A percentile compares a stretch with the other conserved stretches of the same genome.
Conservation (phyloP, 108 stramenopile species). For the Skeletonema costatum region DNA sequence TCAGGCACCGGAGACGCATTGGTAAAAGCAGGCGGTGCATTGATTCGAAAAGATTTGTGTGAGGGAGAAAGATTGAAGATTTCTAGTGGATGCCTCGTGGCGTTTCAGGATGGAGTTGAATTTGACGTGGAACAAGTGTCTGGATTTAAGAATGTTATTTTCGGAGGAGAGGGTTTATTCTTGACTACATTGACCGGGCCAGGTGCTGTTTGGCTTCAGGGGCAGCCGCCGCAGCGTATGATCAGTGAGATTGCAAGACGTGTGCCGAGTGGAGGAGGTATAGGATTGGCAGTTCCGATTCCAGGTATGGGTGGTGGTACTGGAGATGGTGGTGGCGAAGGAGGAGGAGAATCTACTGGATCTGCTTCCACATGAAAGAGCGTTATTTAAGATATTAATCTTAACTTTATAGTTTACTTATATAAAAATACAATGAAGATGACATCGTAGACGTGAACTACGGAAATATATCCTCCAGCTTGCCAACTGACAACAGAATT, state of each 20-base stretch:
- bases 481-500: constrained; percentile 52
- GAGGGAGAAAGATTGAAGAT: constrained; percentile 82
- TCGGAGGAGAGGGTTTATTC: constrained; percentile 91
- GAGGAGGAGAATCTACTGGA: constrained; percentile 11
- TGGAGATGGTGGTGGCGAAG: constrained; percentile 32
- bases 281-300: constrained; percentile 60
- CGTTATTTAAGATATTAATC: background rate
- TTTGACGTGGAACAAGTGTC: constrained; percentile 83
- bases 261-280: constrained; percentile 70
- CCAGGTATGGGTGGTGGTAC: constrained; percentile 56
- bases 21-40: constrained; percentile 82
- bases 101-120: constrained; percentile 69
- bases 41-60: constrained; percentile 60
- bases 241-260: constrained; percentile 86
- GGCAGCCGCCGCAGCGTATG: constrained; percentile 92
- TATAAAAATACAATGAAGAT: background rate
- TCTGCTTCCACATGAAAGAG: background rate
- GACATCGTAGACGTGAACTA: constrained; percentile 13
- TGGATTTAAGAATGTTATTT: constrained; percentile 88
- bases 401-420: background rate
- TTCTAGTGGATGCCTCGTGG: constrained; percentile 82
- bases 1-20: constrained; percentile 82
- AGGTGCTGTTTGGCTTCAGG: constrained; percentile 81
- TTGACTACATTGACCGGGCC: constrained; percentile 85
- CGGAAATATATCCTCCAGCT: constrained; percentile 63